Evolutionary conservation across 371 early-diverging fungal species (phyloP), one percentile per base, ranked within the genome.

Genomic region (Rhizopus arrhizus): DNA sequence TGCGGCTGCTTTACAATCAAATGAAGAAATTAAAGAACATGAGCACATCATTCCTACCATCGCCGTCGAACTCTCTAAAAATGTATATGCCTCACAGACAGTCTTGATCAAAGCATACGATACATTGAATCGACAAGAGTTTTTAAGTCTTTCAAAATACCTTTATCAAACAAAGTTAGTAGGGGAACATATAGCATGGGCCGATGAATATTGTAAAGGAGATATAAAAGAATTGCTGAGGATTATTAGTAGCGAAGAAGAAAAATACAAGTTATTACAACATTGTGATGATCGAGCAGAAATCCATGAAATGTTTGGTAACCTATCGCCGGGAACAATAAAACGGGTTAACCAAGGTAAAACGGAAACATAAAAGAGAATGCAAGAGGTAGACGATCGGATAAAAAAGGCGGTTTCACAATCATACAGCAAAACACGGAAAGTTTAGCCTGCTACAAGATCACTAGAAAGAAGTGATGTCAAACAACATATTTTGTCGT

Each of bases 11-110:
- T 8, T 9, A 11, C 11, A 38, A 13, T 13, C 40, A 38, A 13
- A 38, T 11, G 40, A 47, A 6, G 6, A 35, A n/a, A 15, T 15
- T 6, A 15, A 45, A 22, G 57, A 48, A 5, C 67, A 70, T 43
- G 59, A 64, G 38, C 72, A 72, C 58, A 42, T 68, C n/a, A 64
- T 72, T 38, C 68, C 72, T 8, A 67, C 72, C 13, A 62, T 72
- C 15, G 59, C 61, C 47, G 46, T 61, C 1, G 53, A 62, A 38
- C 34, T 72, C 10, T 64, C 72, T 12, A 64, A 62, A 32, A 62
- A 68, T 28, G 59, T 68, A 0, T 72, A 68, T 62, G 56, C 72
- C 2, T 72, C 72, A 3, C 72, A 72, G 42, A 61, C 54, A 5
- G 62, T 65, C 5, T 43, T 72, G 5, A 61, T 62, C 32, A 35